phyloP scores from a whole-genome alignment of 225 moss, liverwort and hornwort genomes.

The Sphagnum contortum region DNA sequence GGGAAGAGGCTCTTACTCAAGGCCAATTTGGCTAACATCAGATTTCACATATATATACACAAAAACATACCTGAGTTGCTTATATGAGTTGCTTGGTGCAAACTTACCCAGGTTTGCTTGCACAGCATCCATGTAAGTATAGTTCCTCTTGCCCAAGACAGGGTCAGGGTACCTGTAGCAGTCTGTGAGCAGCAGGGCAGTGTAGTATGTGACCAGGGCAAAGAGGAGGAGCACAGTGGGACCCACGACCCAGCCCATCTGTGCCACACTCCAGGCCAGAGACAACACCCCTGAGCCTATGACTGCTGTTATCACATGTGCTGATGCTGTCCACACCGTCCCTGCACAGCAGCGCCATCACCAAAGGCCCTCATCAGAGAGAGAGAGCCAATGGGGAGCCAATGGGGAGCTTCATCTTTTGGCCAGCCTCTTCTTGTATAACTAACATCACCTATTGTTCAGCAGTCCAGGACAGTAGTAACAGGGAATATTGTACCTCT shows the following conservation, averaged over 20 bases:
- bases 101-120: slow-evolving; percentile 47
- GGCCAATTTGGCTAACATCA: no score
- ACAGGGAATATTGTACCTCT: slow-evolving; percentile 11
- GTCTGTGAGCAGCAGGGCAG: slow-evolving; percentile 46
- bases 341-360: slow-evolving; percentile 14
- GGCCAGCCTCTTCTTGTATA: no score
- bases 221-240: slow-evolving; percentile 42
- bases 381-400: not conserved
- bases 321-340: slow-evolving; percentile 54
- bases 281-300: slow-evolving; percentile 77
- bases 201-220: slow-evolving; percentile 56
- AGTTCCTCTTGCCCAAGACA: slow-evolving; percentile 49
- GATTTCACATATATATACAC: no score
- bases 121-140: slow-evolving; percentile 66
- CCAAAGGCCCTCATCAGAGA: no score
- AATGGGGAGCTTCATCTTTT: not conserved
- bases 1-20: no score
- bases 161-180: slow-evolving; percentile 57
- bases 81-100: not conserved
- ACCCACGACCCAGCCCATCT: slow-evolving; percentile 72
- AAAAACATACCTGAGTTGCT: not conserved
- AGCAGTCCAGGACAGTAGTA: not conserved
- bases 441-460: no score
- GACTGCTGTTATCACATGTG: slow-evolving; percentile 58
- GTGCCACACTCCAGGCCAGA: slow-evolving; percentile 60